These are phyloP conservation scores for Xylaria castorea DNA, from an alignment of 495 filamentous ascomycete genomes.

Conservation along the genomic window DNA sequence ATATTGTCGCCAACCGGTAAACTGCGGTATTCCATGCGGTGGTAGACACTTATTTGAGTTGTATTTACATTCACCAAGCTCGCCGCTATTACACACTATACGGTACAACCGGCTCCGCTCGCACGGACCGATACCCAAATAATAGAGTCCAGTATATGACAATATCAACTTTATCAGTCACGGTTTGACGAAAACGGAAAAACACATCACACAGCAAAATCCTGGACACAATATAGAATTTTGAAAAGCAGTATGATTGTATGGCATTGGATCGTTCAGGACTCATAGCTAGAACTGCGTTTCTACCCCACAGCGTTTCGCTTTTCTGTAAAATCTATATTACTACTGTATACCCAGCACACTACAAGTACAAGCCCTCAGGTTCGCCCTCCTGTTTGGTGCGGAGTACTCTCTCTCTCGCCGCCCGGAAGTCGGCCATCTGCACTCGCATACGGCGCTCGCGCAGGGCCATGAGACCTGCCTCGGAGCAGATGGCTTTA, in stretches of 20 bases:
- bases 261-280: not conserved
- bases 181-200: not conserved
- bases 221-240: not conserved
- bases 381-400: constrained; percentile 99
- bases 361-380: constrained; percentile 96
- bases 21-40: no score
- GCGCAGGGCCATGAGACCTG: constrained; percentile 91
- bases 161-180: not conserved
- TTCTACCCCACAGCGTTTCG: not conserved
- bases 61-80: no score
- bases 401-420: constrained; percentile 93
- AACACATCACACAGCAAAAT: not conserved
- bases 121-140: no score
- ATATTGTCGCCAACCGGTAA: no score
- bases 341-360: constrained; percentile 8
- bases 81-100: no score
- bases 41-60: no score
- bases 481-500: constrained; percentile 97
- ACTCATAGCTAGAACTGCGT: not conserved
- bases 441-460: constrained; percentile 98
- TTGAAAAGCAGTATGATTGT: not conserved
- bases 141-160: no score
- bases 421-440: constrained; percentile 96
- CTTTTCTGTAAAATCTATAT: constrained; percentile 4
- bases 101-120: no score